phyloP scores from a whole-genome alignment of 345 rosid genomes.

The Brassica juncea region DNA sequence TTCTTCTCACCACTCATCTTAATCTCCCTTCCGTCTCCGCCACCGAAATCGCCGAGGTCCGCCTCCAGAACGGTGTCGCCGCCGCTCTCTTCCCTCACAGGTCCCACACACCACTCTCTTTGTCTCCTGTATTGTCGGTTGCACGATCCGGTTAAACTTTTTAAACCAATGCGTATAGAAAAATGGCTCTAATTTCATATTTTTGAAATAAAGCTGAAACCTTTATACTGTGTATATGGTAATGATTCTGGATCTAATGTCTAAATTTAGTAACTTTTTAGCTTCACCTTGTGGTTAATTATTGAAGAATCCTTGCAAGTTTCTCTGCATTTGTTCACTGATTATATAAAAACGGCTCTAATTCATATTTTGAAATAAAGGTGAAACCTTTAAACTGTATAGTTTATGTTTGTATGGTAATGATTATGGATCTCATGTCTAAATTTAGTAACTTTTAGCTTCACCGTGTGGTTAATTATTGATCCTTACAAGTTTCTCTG shows the following conservation, averaged over 20 bases:
- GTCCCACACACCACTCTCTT: constrained; percentile 26
- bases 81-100: constrained; percentile 84
- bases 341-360: background rate
- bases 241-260: constrained; percentile 29
- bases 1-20: constrained; percentile 77
- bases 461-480: background rate
- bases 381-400: constrained; percentile 31
- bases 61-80: constrained; percentile 65
- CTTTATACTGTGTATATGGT: constrained; percentile 5
- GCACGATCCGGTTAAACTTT: constrained; percentile 6
- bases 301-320: background rate
- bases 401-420: constrained; percentile 22
- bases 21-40: constrained; percentile 81
- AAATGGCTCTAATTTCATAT: constrained; percentile 18
- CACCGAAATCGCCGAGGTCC: constrained; percentile 78
- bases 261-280: constrained; percentile 28
- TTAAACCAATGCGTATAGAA: background rate
- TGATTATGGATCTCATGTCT: constrained; percentile 27
- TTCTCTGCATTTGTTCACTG: background rate
- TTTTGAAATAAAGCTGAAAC: background rate
- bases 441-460: constrained; percentile 20
- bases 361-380: background rate
- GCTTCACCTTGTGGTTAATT: constrained; percentile 5
- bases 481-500: background rate
- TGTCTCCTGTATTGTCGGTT: constrained; percentile 24